Conservation (phyloP, 306 rosid species). For the Senna siamea region DNA sequence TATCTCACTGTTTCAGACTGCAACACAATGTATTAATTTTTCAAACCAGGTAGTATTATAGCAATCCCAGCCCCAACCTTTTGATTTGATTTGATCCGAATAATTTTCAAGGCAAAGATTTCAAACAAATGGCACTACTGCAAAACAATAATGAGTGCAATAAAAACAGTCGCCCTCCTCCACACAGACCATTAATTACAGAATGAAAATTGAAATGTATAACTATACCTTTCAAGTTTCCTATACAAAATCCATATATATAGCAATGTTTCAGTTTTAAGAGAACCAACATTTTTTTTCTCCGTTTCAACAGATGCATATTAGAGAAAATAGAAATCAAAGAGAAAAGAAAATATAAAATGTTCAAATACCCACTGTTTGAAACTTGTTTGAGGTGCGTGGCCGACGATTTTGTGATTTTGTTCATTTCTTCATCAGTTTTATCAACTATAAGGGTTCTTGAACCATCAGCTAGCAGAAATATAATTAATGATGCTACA, state of each 20-base stretch:
- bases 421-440: background rate
- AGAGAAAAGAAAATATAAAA: background rate
- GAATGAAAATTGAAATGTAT: background rate
- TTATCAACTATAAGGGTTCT: background rate
- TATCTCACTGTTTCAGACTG: background rate
- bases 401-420: background rate
- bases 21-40: background rate
- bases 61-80: background rate
- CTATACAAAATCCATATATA: background rate
- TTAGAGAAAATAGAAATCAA: background rate
- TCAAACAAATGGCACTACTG: background rate
- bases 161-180: conserved; percentile 5
- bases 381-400: background rate
- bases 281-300: background rate
- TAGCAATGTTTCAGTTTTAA: background rate
- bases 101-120: background rate
- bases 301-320: background rate
- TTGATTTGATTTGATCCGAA: background rate
- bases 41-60: background rate
- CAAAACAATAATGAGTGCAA: background rate
- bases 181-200: background rate
- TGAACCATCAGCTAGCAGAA: background rate
- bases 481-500: conserved; percentile 2
- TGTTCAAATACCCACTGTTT: too few species aligned
- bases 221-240: background rate